Evolutionary conservation across 768 basidiomycete species (phyloP).

Genomic region (Agrocybe chaxingu): DNA sequence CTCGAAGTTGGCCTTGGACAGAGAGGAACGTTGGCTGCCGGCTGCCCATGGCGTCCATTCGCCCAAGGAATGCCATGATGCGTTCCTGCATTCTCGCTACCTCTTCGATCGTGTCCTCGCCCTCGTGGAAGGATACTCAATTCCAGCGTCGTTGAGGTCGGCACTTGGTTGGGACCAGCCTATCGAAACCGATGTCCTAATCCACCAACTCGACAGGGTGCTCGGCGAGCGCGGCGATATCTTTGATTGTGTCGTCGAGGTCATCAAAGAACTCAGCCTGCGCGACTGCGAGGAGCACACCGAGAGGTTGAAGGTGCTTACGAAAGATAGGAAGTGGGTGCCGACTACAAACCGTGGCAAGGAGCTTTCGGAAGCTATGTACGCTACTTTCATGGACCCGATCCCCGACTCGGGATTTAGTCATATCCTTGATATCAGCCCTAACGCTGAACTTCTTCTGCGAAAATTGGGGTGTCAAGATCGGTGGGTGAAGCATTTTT

Average conservation of each 20-base stretch:
- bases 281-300: slow-evolving; percentile 17
- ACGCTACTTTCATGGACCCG: slow-evolving; percentile 20
- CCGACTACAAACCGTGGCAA: slow-evolving; percentile 21
- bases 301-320: slow-evolving; percentile 10
- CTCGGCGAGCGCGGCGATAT: slow-evolving; percentile 12
- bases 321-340: slow-evolving; percentile 27
- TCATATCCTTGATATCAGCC: slow-evolving; percentile 19
- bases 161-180: slow-evolving; percentile 39
- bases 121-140: slow-evolving; percentile 22
- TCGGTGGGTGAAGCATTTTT: slow-evolving; percentile 20
- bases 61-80: slow-evolving; percentile 27
- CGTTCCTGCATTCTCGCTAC: slow-evolving; percentile 12
- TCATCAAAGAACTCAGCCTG: slow-evolving; percentile 29
- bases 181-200: slow-evolving; percentile 25
- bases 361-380: slow-evolving; percentile 13
- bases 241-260: slow-evolving; percentile 15
- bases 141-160: slow-evolving; percentile 25
- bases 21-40: slow-evolving; percentile 32
- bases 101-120: slow-evolving; percentile 40
- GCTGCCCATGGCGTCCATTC: slow-evolving; percentile 30
- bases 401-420: slow-evolving; percentile 22
- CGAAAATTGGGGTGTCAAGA: slow-evolving; percentile 35
- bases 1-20: slow-evolving; percentile 5
- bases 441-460: slow-evolving; percentile 20
- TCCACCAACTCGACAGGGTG: slow-evolving; percentile 28